Evolutionary conservation across 2,329 filamentous ascomycete genomes (phyloP).

Genomic region (Phoma sp.): DNA sequence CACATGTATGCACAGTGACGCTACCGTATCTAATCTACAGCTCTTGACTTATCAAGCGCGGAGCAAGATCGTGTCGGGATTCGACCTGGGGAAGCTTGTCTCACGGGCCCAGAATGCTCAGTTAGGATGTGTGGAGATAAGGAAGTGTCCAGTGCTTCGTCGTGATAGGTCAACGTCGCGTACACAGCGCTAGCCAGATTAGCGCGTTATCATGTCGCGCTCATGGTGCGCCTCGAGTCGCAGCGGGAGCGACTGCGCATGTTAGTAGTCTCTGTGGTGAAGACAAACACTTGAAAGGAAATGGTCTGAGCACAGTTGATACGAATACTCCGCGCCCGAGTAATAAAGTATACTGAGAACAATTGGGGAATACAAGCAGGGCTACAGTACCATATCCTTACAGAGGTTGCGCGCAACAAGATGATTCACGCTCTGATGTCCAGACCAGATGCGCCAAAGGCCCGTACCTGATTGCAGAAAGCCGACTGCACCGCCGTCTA

Average conservation of each 20-base stretch:
- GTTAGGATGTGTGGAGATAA: conserved; percentile 27
- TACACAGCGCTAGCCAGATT: conserved; percentile 19
- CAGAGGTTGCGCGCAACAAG: conserved; percentile 2
- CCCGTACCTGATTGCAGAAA: background rate
- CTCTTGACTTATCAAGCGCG: conserved; percentile 11
- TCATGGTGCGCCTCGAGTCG: background rate
- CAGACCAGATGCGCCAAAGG: conserved; percentile 22
- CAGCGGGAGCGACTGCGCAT: background rate
- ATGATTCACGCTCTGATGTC: conserved; percentile 18
- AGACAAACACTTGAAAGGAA: too few relatives aligned
- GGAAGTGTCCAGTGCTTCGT: conserved; percentile 8
- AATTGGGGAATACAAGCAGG: conserved; percentile 1
- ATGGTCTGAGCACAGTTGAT: background rate
- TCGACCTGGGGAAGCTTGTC: conserved; percentile 15
- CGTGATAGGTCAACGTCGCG: conserved; percentile 9
- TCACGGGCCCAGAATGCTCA: conserved; percentile 14
- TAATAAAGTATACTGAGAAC: background rate
- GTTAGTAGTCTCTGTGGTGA: too few relatives aligned
- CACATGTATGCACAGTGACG: conserved; percentile 10
- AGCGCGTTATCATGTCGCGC: conserved; percentile 6
- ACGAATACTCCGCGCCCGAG: too few relatives aligned
- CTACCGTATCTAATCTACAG: background rate
- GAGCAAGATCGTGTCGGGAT: background rate
- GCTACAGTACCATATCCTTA: conserved; percentile 13
- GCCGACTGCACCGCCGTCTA: conserved; percentile 3